Base-by-base conservation (phyloP, 805 yeast genomes). In the Candida verbasci region DNA sequence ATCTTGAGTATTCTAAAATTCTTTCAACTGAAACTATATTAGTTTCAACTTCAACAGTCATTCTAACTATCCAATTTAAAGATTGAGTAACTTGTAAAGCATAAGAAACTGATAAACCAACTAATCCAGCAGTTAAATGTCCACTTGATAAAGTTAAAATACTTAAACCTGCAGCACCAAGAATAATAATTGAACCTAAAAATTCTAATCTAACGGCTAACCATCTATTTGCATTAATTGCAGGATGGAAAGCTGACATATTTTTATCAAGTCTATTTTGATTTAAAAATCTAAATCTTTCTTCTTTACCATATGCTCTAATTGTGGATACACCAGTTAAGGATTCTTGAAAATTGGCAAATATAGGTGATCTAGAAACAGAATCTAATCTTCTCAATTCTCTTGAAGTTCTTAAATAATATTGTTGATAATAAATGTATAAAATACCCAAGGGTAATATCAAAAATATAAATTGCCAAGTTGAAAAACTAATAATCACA, bases 1-100 rank as follows among this genome's bases (percentile, higher is more conserved):
- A 67, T n/a, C 65, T 59, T 24, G 95, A 76, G 58, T 89, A 91
- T 58, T 91, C 98, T 60, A 86, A 71, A 37, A 91, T 80, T 64
- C 98, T 80, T 67, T 91, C 98, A 30, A 94, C 96, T 14, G 95
- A 85, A 25, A 93, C 98, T 65, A 93, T 89, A 60, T 88, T 91
- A 9, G 97, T 88, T 61, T 93, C 98, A 31, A 93, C 96, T 50
- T 93, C 98, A 29, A 93, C 98, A 0, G 97, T 86, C 97, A 89
- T 91, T 65, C 99, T 77, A 21, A 93, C 97, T 61, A 93, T 87
- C 97, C 97, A 91, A 60, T 88, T 91, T 61, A 93, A 74, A 0
- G 96, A 75, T 61, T 88, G 96, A 0, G 99, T 93, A 42, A 89
- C 76, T 59, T 87, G 95, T 44, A 93, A 70, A 2, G 98, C 91